phyloP scores from a whole-genome alignment of 2,329 filamentous ascomycete species.

The Ceratocystis cubensis region DNA sequence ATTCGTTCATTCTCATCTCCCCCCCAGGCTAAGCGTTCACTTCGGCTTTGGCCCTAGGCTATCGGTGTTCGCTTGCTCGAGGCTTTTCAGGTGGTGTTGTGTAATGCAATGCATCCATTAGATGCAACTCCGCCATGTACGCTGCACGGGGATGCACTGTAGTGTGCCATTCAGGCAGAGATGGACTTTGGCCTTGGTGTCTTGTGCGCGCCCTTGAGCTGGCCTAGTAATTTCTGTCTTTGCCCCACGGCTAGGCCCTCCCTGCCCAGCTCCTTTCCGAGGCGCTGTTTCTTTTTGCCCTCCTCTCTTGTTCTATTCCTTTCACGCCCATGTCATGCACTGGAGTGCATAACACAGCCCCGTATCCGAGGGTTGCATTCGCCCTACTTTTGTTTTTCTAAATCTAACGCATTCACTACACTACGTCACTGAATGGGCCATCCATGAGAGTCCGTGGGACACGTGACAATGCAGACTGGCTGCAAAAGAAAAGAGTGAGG shows the following conservation, averaged over 20 bases:
- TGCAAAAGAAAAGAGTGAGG: not conserved
- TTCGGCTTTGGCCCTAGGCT: not conserved
- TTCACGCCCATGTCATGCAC: not conserved
- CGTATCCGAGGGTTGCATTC: not conserved
- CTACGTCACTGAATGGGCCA: not conserved
- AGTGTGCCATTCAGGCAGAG: not conserved
- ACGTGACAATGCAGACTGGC: not conserved
- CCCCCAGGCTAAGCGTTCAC: not conserved
- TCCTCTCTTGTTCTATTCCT: constrained; percentile 2
- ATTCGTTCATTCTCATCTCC: too few relatives aligned
- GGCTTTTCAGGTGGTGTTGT: not conserved
- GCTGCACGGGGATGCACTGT: not conserved
- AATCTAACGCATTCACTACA: not conserved
- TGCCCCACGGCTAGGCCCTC: not conserved
- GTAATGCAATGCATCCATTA: constrained; percentile 9
- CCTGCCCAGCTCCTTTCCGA: not conserved
- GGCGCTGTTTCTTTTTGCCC: not conserved
- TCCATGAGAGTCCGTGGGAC: not conserved
- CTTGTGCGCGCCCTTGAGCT: too few relatives aligned
- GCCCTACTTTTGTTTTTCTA: not conserved
- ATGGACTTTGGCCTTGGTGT: not conserved
- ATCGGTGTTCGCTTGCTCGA: not conserved
- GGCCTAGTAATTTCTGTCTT: too few relatives aligned
- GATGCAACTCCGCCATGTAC: not conserved
- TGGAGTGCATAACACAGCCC: not conserved